A percentile compares a stretch with the other conserved stretches of the same genome.
phyloP scores from a whole-genome alignment of 352 stramenopile genomes.

The Hyaloperonospora brassicae region DNA sequence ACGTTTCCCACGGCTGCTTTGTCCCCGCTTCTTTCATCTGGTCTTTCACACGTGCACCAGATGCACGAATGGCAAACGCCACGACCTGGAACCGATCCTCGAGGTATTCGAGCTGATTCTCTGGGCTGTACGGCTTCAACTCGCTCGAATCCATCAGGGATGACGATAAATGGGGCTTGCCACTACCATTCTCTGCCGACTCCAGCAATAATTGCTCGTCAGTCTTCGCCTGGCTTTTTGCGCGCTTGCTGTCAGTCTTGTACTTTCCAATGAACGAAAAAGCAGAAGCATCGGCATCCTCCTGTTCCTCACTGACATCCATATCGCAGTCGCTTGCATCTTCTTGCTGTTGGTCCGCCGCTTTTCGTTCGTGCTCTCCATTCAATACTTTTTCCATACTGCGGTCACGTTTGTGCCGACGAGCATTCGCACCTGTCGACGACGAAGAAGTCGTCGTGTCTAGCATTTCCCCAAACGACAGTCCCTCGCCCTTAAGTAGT shows the following conservation, averaged over 20 bases:
- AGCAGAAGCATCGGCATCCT: constrained; percentile 29
- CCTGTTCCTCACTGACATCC: constrained; percentile 25
- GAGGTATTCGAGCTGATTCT: constrained; percentile 84
- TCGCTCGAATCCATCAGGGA: constrained; percentile 43
- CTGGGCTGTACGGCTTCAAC: constrained; percentile 71
- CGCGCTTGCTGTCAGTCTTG: constrained; percentile 30
- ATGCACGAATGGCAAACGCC: constrained; percentile 80
- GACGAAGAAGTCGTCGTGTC: constrained; percentile 23
- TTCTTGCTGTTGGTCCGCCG: constrained; percentile 9
- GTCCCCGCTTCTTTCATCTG: constrained; percentile 86
- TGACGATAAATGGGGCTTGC: constrained; percentile 31
- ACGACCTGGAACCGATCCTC: constrained; percentile 85
- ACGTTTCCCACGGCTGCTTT: constrained; percentile 75
- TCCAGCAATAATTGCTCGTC: constrained; percentile 26
- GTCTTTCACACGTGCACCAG: constrained; percentile 76
- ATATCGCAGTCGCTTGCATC: constrained; percentile 28
- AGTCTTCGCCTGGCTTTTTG: constrained; percentile 16
- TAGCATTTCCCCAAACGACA: constrained; percentile 54
- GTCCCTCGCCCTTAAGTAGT: constrained; percentile 61
- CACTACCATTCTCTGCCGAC: constrained; percentile 11
- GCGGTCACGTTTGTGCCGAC: constrained; percentile 22
- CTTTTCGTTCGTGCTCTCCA: constrained; percentile 14
- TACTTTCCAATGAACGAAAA: constrained; percentile 75
- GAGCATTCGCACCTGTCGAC: constrained; percentile 2
- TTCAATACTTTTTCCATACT: constrained; percentile 13